phyloP scores from a whole-genome alignment of 2,329 filamentous ascomycete species.

The Huntiella omanensis region DNA sequence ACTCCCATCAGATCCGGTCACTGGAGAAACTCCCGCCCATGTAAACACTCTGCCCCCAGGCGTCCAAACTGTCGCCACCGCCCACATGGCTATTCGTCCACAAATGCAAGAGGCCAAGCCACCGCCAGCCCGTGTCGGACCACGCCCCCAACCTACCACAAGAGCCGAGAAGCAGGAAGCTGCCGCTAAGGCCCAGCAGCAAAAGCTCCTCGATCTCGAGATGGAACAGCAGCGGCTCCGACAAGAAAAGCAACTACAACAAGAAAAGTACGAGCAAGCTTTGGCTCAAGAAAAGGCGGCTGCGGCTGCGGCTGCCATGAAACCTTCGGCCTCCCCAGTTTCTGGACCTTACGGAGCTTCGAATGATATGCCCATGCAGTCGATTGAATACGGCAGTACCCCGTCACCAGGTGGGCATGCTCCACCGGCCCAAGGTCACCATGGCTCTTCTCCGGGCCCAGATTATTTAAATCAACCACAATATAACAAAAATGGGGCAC shows the following conservation, averaged over 20 bases:
- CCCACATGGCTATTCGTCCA: slow-evolving; percentile 9
- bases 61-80: background rate
- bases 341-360: background rate
- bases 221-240: slow-evolving; percentile 8
- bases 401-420: background rate
- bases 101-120: slow-evolving; percentile 10
- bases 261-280: slow-evolving; percentile 18
- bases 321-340: slow-evolving; percentile 14
- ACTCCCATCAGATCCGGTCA: slow-evolving; percentile 59
- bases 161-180: slow-evolving; percentile 11
- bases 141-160: slow-evolving; percentile 11
- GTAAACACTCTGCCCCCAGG: background rate
- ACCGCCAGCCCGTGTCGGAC: slow-evolving; percentile 9
- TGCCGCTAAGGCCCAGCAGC: slow-evolving; percentile 13
- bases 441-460: background rate
- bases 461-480: background rate
- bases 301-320: slow-evolving; percentile 18
- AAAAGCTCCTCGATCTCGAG: slow-evolving; percentile 17
- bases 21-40: slow-evolving; percentile 26
- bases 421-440: background rate
- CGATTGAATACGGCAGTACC: background rate
- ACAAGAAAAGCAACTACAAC: slow-evolving; percentile 21
- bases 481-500: background rate
- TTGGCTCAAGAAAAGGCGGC: slow-evolving; percentile 14
- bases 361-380: slow-evolving; percentile 11